Conservation (phyloP, 495 filamentous ascomycete genomes). For the Penicilliopsis zonata region DNA sequence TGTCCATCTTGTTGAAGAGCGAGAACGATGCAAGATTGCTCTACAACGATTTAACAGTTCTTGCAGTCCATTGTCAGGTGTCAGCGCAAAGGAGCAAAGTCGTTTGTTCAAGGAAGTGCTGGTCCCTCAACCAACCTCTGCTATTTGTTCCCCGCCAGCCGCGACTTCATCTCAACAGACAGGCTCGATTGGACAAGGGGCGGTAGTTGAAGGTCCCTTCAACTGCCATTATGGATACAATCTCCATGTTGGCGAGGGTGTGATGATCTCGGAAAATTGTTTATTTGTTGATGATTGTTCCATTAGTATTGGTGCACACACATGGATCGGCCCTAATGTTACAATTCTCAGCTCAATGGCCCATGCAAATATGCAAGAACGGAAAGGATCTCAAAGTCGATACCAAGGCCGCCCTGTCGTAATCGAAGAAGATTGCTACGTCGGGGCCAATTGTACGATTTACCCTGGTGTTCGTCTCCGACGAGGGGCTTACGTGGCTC, state of each 20-base stretch:
- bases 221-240: conserved; percentile 95
- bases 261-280: conserved; percentile 77
- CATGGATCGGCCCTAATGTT: conserved; percentile 80
- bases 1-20: conserved; percentile 68
- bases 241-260: conserved; percentile 75
- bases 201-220: conserved; percentile 81
- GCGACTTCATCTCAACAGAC: conserved; percentile 17
- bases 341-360: conserved; percentile 71
- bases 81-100: conserved; percentile 67
- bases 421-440: conserved; percentile 84
- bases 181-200: conserved; percentile 64
- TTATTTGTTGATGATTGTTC: conserved; percentile 69
- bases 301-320: conserved; percentile 62
- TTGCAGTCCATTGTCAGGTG: conserved; percentile 62
- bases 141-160: conserved; percentile 31
- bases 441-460: conserved; percentile 77
- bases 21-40: conserved; percentile 74
- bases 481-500: conserved; percentile 31
- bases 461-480: conserved; percentile 43
- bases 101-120: conserved; percentile 70
- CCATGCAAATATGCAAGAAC: conserved; percentile 60
- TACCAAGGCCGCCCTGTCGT: conserved; percentile 60
- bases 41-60: conserved; percentile 85
- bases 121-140: conserved; percentile 31
- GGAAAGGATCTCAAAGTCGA: conserved; percentile 62